Evolutionary conservation across 2,329 filamentous ascomycete species (phyloP).

Genomic region (Microdochium nivale): DNA sequence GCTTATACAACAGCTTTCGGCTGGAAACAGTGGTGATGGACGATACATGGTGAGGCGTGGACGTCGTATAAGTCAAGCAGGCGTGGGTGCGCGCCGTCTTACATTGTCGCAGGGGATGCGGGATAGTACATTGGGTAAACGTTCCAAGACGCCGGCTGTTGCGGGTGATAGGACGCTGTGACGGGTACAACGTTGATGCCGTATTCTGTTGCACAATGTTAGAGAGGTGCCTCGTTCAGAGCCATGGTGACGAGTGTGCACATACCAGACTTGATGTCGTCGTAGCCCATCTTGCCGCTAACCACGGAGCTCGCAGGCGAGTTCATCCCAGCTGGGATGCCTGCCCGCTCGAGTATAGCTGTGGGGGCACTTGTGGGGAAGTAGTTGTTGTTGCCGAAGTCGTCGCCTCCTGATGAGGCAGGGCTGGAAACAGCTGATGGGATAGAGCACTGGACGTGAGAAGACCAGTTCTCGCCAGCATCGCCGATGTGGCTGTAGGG

Average conservation of each 20-base stretch:
- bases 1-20: too few species aligned
- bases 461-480: slow-evolving; percentile 37
- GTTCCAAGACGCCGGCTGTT: slow-evolving; percentile 19
- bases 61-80: too few species aligned
- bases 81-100: too few species aligned
- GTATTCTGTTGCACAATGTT: slow-evolving; percentile 22
- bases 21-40: too few species aligned
- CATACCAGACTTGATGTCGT: slow-evolving; percentile 23
- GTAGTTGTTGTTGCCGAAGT: slow-evolving; percentile 33
- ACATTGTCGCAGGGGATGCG: slow-evolving; percentile 14
- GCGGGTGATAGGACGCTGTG: slow-evolving; percentile 19
- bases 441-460: slow-evolving; percentile 32
- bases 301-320: slow-evolving; percentile 21
- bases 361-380: slow-evolving; percentile 40
- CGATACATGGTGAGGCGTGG: too few species aligned
- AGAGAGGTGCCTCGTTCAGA: slow-evolving; percentile 13
- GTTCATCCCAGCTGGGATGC: slow-evolving; percentile 16
- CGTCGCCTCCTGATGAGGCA: slow-evolving; percentile 38
- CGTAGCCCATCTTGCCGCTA: slow-evolving; percentile 23
- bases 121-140: slow-evolving; percentile 27
- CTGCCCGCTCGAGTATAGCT: slow-evolving; percentile 28
- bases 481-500: slow-evolving; percentile 31
- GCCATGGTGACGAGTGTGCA: slow-evolving; percentile 9
- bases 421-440: slow-evolving; percentile 43
- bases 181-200: slow-evolving; percentile 21